These are phyloP conservation scores for Taphrina flavorubra DNA, from an alignment of 1,139 yeast species.

Conservation along the genomic window DNA sequence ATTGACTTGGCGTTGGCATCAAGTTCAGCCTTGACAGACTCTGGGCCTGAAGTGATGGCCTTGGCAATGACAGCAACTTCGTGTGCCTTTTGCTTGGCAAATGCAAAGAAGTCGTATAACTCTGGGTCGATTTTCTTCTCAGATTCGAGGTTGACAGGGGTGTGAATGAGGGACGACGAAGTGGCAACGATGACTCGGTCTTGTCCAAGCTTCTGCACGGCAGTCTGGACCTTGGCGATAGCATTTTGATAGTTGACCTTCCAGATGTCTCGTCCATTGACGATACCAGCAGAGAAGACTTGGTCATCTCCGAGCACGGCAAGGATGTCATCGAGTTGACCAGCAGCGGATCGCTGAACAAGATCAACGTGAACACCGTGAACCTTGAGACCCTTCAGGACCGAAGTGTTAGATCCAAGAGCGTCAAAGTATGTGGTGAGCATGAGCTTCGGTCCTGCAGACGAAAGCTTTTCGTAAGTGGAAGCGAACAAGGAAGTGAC, in stretches of 20 bases:
- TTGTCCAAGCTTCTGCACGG: slow-evolving; percentile 80
- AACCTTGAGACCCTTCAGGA: slow-evolving; percentile 88
- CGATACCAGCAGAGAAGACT: slow-evolving; percentile 91
- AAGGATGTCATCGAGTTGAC: slow-evolving; percentile 85
- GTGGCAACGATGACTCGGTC: slow-evolving; percentile 91
- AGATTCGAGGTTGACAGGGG: slow-evolving; percentile 92
- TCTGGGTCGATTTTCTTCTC: slow-evolving; percentile 89
- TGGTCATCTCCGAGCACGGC: slow-evolving; percentile 70
- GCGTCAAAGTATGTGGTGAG: slow-evolving; percentile 97
- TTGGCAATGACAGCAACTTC: slow-evolving; percentile 93
- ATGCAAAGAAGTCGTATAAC: slow-evolving; percentile 97
- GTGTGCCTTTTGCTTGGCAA: slow-evolving; percentile 91
- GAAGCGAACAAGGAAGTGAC: slow-evolving; percentile 85
- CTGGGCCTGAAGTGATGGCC: slow-evolving; percentile 72
- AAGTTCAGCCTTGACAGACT: slow-evolving; percentile 65
- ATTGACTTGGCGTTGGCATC: slow-evolving; percentile 86
- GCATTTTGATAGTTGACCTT: slow-evolving; percentile 92
- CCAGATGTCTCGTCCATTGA: slow-evolving; percentile 99
- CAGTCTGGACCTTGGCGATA: slow-evolving; percentile 76
- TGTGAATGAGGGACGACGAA: slow-evolving; percentile 95
- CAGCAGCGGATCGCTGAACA: slow-evolving; percentile 79
- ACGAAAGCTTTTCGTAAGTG: slow-evolving; percentile 75
- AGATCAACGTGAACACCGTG: slow-evolving; percentile 96
- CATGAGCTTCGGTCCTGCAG: slow-evolving; percentile 74
- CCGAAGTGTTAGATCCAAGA: slow-evolving; percentile 91